These are phyloP conservation scores for Umbelopsis ramanniana DNA, from an alignment of 192 early-diverging fungal genomes.

Conservation along the genomic window DNA sequence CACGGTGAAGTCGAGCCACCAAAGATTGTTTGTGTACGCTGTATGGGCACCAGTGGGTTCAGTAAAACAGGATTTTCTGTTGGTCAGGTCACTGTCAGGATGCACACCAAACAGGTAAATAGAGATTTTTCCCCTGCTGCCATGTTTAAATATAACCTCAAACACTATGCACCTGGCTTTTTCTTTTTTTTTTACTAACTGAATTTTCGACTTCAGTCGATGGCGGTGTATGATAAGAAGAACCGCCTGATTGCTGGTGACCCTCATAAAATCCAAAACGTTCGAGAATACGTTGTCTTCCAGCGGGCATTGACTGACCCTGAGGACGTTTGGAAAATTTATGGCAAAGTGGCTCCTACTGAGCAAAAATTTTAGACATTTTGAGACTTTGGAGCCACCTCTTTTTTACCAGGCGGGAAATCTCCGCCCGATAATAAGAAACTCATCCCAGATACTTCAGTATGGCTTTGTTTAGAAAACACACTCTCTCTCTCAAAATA, in stretches of 20 bases:
- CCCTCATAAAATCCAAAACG: conserved; percentile 56
- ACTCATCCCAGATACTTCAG: background rate
- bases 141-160: conserved; percentile 4
- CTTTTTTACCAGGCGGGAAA: background rate
- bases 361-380: conserved; percentile 27
- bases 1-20: conserved; percentile 58
- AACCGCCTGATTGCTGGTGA: conserved; percentile 50
- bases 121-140: background rate
- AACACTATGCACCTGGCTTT: background rate
- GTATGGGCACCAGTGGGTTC: conserved; percentile 47
- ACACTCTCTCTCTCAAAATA: too few relatives aligned
- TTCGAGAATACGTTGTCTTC: conserved; percentile 74
- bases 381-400: background rate
- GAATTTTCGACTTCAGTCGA: conserved; percentile 40
- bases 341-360: conserved; percentile 59
- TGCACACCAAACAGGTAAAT: conserved; percentile 67
- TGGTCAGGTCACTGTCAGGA: conserved; percentile 66
- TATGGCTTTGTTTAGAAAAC: too few relatives aligned
- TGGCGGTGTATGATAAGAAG: conserved; percentile 57
- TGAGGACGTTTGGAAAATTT: conserved; percentile 66
- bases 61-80: conserved; percentile 46
- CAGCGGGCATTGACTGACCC: conserved; percentile 63
- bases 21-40: conserved; percentile 62
- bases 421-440: background rate
- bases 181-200: conserved; percentile 2